A percentile compares a stretch with the other conserved stretches of the same genome.
Evolutionary conservation across 257 asterid species (phyloP).

Genomic region (Jaltomata sinuosa): DNA sequence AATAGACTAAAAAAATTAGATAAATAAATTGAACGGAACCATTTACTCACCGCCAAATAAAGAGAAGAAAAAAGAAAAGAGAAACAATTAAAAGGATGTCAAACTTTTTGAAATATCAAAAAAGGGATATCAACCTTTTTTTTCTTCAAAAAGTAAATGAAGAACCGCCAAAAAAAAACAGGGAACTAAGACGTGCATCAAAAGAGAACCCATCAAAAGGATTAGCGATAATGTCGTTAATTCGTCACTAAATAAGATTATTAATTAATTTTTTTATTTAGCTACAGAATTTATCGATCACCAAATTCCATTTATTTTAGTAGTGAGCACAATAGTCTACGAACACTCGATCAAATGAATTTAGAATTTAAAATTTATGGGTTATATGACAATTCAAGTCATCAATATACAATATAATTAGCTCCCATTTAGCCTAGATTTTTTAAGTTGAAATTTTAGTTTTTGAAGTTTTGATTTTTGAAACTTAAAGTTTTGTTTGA

Average conservation of each 20-base stretch:
- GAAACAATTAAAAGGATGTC: background rate
- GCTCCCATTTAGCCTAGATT: too few relatives aligned
- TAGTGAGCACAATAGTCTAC: background rate
- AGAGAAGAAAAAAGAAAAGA: background rate
- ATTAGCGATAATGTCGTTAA: too few relatives aligned
- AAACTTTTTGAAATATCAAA: background rate
- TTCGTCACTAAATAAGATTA: background rate
- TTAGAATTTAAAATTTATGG: background rate
- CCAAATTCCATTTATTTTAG: background rate
- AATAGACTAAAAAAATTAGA: too few relatives aligned
- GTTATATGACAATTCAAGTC: background rate
- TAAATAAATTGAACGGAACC: too few relatives aligned
- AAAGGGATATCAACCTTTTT: background rate
- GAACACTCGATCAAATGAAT: background rate
- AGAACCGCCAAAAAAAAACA: background rate
- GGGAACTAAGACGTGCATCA: background rate
- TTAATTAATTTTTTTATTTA: background rate
- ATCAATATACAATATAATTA: background rate
- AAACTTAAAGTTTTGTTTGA: too few relatives aligned
- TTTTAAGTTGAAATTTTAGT: too few relatives aligned
- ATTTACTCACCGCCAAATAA: background rate
- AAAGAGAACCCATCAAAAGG: background rate
- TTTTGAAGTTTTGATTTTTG: too few relatives aligned
- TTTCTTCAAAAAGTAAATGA: background rate
- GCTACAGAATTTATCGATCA: background rate